phyloP scores from a whole-genome alignment of 1,139 yeast species.

The Geotrichum bryndzae region DNA sequence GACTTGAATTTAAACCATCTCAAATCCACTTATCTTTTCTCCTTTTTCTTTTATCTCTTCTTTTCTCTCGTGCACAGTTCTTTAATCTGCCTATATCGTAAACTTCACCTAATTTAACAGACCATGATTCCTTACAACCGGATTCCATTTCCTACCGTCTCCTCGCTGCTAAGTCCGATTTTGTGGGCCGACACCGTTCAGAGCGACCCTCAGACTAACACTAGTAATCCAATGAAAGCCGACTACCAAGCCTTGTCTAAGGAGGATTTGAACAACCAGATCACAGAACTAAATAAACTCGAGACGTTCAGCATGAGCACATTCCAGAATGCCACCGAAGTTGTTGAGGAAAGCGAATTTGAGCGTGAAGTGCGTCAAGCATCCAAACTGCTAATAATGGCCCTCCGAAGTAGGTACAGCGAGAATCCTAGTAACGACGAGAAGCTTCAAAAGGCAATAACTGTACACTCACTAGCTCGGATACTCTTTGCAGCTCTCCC shows the following conservation, averaged over 20 bases:
- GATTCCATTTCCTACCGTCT: background rate
- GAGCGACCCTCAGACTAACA: background rate
- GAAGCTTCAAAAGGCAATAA: conserved; percentile 7
- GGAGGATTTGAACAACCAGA: background rate
- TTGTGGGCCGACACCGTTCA: background rate
- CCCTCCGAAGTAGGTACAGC: conserved; percentile 6
- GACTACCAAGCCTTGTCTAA: background rate
- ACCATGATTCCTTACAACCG: conserved; percentile 1
- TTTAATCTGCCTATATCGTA: background rate
- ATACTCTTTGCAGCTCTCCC: conserved; percentile 7
- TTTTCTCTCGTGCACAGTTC: background rate
- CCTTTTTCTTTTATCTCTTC: background rate
- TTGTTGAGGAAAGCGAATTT: background rate
- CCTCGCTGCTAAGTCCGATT: conserved; percentile 4
- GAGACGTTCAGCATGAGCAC: background rate
- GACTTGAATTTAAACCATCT: too few species aligned
- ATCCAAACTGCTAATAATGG: conserved; percentile 9
- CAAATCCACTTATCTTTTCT: background rate
- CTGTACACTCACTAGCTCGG: conserved; percentile 11
- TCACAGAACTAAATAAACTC: background rate
- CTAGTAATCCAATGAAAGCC: background rate
- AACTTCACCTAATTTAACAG: background rate
- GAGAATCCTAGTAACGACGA: conserved; percentile 4
- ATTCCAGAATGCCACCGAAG: background rate
- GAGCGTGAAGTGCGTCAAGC: conserved; percentile 13